Evolutionary conservation across 2,329 filamentous ascomycete genomes (phyloP), one percentile per base, ranked within the genome.

Genomic region (Stachybotrys chartarum): DNA sequence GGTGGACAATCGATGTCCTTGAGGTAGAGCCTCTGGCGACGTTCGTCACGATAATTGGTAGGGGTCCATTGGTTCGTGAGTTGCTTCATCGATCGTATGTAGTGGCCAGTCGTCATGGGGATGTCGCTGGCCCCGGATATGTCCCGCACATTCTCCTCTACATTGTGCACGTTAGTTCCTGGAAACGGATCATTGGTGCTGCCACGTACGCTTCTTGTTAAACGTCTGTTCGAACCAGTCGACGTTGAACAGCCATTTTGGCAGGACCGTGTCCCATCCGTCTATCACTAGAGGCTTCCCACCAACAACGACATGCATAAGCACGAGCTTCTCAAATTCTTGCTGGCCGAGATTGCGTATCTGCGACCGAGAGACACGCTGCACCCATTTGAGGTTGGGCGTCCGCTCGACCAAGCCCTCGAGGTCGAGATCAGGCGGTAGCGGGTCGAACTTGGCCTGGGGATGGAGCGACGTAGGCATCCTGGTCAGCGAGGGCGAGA

Each of bases 1-100:
- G 81, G 75, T 0, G 94, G 94, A 62, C 92, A 97, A 69, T 99
- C 94, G 57, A 99, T 97, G 67, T 99, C 94, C 66, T 99, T 99
- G 30, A 97, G 75, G 68, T 99, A 99, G 1, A 97, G 83, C 12
- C 94, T 84, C 68, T 99, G 94, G 24, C 89, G 80, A 44, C 84
- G 82, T 58, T 90, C 84, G 60, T 95, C 88, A 57, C 86, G 86
- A 68, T 88, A 96, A 59, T 90, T 93, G 50, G 78, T 80, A 0
- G 83, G 76, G 8, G 79, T 87, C 77, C 90, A 96, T 67, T 96
- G 91, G 52, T 93, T 87, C 1, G 92, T 85, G 35, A 97, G 82
- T 61, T 88, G 84, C 46, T 83, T 81, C 87, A 97, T 88, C 52
- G 91, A 92, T 60, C 89, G 87, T 39, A 99, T 75, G 71, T 99